Conservation (phyloP, 148 eudicot genomes). For the Chenopodium quinoa region DNA sequence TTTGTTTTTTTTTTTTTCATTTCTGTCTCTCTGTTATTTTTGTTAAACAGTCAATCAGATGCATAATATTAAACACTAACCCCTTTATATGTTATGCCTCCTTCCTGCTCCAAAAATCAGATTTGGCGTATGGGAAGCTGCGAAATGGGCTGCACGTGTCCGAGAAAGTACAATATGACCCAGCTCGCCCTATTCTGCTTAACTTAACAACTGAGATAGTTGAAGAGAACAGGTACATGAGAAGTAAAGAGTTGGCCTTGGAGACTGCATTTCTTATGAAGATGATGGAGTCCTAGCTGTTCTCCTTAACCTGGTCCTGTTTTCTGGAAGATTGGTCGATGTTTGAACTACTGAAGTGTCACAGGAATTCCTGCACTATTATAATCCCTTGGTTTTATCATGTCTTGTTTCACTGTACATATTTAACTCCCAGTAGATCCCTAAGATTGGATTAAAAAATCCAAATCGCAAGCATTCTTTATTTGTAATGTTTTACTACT, state of each 20-base stretch:
- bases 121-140: slow-evolving; percentile 98
- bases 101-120: slow-evolving; percentile 28
- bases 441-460: background rate
- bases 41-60: background rate
- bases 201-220: slow-evolving; percentile 71
- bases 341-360: background rate
- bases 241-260: slow-evolving; percentile 79
- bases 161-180: slow-evolving; percentile 74
- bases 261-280: slow-evolving; percentile 82
- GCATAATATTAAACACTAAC: background rate
- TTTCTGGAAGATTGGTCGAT: background rate
- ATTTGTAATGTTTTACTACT: no score
- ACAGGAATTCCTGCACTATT: background rate
- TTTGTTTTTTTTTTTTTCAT: no score
- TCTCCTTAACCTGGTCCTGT: background rate
- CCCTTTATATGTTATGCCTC: background rate
- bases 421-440: background rate
- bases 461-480: no score
- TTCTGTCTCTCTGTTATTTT: background rate
- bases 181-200: slow-evolving; percentile 70
- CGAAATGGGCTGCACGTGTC: slow-evolving; percentile 88
- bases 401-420: background rate
- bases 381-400: background rate
- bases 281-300: slow-evolving; percentile 51
- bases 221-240: slow-evolving; percentile 85